Conservation (phyloP, 192 early-diverging fungal genomes). For the Umbelopsis sp. region DNA sequence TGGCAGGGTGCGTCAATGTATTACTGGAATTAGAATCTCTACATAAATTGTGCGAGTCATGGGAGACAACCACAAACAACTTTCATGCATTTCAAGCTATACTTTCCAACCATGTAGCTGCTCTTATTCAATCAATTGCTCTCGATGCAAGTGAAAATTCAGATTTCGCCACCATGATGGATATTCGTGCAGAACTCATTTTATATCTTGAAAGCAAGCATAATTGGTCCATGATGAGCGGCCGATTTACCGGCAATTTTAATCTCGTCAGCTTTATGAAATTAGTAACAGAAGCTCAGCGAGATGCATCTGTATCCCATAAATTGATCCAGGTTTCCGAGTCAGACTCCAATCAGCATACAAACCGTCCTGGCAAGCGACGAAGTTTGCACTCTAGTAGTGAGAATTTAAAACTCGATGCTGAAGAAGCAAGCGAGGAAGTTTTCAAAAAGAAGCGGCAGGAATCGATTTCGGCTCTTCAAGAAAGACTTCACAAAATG, state of each 20-base stretch:
- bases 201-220: neutral
- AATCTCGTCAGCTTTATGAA: slow-evolving; percentile 6
- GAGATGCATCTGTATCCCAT: neutral
- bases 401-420: neutral
- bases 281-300: slow-evolving; percentile 15
- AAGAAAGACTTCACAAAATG: slow-evolving; percentile 10
- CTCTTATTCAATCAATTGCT: slow-evolving; percentile 7
- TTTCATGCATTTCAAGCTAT: neutral
- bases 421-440: neutral
- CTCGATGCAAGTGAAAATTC: neutral
- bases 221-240: slow-evolving; percentile 13
- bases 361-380: slow-evolving; percentile 4
- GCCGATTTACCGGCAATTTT: slow-evolving; percentile 2
- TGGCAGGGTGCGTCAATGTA: neutral
- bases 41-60: slow-evolving; percentile 13
- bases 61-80: neutral
- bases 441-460: neutral
- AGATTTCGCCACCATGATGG: slow-evolving; percentile 15
- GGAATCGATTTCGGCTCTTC: slow-evolving; percentile 16
- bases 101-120: slow-evolving; percentile 13
- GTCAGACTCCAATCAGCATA: neutral
- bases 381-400: neutral
- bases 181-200: slow-evolving; percentile 15
- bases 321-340: neutral
- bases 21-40: neutral